phyloP scores from a whole-genome alignment of 1,139 yeast genomes.

The Kurtzmaniella quercitrusa region DNA sequence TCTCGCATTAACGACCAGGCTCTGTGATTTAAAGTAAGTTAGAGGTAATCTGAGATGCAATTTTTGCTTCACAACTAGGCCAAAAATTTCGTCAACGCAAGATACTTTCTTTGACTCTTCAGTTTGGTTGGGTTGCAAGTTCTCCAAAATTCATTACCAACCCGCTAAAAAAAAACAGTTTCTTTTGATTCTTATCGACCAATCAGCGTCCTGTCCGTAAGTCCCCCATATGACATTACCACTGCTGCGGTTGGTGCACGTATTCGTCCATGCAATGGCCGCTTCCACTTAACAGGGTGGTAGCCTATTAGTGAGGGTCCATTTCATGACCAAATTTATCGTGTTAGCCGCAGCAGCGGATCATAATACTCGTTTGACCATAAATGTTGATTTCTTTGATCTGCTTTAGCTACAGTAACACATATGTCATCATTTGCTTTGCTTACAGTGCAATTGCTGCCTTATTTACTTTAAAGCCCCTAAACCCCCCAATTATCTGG shows the following conservation, averaged over 20 bases:
- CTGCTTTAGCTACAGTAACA: not conserved
- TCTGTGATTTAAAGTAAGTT: no score
- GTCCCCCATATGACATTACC: constrained; percentile 4
- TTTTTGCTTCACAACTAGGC: no score
- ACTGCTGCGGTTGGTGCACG: constrained; percentile 1
- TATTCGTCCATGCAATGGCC: not conserved
- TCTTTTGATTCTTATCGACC: constrained; percentile 6
- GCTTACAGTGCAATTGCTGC: no score
- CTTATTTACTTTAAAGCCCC: no score
- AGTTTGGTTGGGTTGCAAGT: not conserved
- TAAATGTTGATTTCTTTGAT: not conserved
- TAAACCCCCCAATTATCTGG: no score
- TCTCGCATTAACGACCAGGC: no score
- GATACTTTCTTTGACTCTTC: no score
- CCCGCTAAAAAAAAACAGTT: not conserved
- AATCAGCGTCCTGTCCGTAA: constrained; percentile 3
- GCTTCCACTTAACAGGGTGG: not conserved
- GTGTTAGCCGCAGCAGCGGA: not conserved
- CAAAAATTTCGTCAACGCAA: no score
- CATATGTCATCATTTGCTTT: no score
- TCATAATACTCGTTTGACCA: not conserved
- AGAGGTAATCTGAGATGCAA: no score
- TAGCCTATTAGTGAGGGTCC: not conserved
- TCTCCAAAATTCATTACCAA: not conserved
- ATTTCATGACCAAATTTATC: not conserved